These are phyloP conservation scores for Nothophaeocryptopus gaeumannii DNA, from an alignment of 2,329 filamentous ascomycete species.

Conservation along the genomic window DNA sequence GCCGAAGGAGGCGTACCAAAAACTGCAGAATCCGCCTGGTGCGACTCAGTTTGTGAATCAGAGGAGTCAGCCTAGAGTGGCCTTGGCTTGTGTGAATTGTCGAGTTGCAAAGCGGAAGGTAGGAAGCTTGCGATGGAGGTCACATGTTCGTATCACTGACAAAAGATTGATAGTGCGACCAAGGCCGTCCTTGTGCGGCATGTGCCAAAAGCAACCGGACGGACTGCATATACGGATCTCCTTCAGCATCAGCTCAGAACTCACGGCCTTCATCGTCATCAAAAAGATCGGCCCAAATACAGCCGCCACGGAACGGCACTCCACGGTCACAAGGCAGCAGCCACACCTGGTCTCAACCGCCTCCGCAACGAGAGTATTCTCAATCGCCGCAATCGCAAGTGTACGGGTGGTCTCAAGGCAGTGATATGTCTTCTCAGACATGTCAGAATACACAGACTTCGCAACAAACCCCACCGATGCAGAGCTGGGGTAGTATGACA, in stretches of 20 bases:
- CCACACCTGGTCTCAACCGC: not conserved
- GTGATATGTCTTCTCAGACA: not conserved
- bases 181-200: slow-evolving; percentile 15
- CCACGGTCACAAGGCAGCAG: not conserved
- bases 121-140: no score
- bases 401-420: slow-evolving; percentile 3
- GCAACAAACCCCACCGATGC: slow-evolving; percentile 5
- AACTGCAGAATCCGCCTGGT: not conserved
- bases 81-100: slow-evolving; percentile 13
- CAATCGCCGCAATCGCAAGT: not conserved
- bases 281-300: not conserved
- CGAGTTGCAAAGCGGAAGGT: slow-evolving; percentile 2
- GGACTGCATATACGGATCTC: slow-evolving; percentile 16
- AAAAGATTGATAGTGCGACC: slow-evolving; percentile 14
- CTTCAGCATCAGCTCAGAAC: not conserved
- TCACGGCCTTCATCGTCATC: not conserved
- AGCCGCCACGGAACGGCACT: not conserved
- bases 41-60: slow-evolving; percentile 1
- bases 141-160: no score
- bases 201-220: slow-evolving; percentile 10
- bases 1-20: slow-evolving; percentile 4
- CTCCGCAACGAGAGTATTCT: not conserved
- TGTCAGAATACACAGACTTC: slow-evolving; percentile 1
- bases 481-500: slow-evolving; percentile 13
- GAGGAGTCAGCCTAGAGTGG: not conserved